Percentiles rank a stretch among this genome's conserved stretches.
Evolutionary conservation across 2,329 filamentous ascomycete genomes (phyloP).

Genomic region (Arthrobotrys musiformis): DNA sequence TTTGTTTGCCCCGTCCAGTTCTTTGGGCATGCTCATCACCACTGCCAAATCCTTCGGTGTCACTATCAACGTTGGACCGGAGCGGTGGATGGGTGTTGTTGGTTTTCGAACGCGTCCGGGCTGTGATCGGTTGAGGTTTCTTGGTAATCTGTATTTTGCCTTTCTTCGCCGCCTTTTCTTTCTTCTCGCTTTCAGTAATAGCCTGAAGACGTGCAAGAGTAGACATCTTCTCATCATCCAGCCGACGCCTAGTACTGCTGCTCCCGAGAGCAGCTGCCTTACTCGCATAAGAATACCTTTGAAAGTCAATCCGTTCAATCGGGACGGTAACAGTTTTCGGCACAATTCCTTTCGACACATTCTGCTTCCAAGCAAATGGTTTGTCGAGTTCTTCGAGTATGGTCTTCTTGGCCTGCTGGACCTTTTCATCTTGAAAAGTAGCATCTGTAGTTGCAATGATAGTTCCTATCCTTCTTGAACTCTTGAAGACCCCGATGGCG

Average conservation of each 20-base stretch:
- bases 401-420: conserved; percentile 32
- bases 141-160: neutral
- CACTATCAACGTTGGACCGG: conserved; percentile 22
- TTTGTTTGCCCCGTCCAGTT: neutral
- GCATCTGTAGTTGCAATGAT: conserved; percentile 21
- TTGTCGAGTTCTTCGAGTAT: conserved; percentile 50
- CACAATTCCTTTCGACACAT: conserved; percentile 25
- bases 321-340: conserved; percentile 29
- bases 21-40: neutral
- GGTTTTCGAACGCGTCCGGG: conserved; percentile 28
- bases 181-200: conserved; percentile 52
- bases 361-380: conserved; percentile 47
- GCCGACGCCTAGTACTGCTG: conserved; percentile 35
- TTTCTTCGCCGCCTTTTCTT: conserved; percentile 25
- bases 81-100: neutral
- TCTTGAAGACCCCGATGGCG: conserved; percentile 43
- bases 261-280: conserved; percentile 25
- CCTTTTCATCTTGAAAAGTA: conserved; percentile 25
- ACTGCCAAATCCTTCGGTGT: neutral
- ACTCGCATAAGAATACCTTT: conserved; percentile 40
- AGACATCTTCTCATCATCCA: conserved; percentile 55
- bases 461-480: conserved; percentile 28
- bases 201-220: conserved; percentile 51
- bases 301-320: conserved; percentile 50
- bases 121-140: conserved; percentile 9